Conservation (phyloP, 108 stramenopile genomes). For the Cyclostephanos tholiformis region DNA sequence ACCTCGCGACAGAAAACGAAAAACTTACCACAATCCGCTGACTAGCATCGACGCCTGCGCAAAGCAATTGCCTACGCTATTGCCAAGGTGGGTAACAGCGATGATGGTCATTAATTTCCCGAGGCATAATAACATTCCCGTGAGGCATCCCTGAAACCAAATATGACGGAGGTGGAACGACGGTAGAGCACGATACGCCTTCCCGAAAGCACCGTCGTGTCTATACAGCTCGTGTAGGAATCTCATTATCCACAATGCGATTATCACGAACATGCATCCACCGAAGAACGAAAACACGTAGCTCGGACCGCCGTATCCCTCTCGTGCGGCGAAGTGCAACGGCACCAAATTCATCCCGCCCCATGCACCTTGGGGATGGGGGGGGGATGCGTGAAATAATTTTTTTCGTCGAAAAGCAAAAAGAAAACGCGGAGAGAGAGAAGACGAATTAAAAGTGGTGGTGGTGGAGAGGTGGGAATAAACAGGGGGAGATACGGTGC, state of each 20-base stretch:
- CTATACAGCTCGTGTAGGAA: slow-evolving; percentile 34
- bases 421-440: neutral
- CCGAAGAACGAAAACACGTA: slow-evolving; percentile 59
- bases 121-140: slow-evolving; percentile 29
- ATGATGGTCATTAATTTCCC: slow-evolving; percentile 48
- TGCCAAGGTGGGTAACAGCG: slow-evolving; percentile 34
- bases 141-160: slow-evolving; percentile 55
- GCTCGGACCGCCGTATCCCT: slow-evolving; percentile 41
- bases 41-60: slow-evolving; percentile 47
- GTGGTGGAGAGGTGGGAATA: no score
- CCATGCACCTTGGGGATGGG: no score
- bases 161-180: slow-evolving; percentile 54
- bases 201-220: slow-evolving; percentile 6
- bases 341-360: slow-evolving; percentile 65
- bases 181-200: slow-evolving; percentile 56
- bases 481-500: no score
- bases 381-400: no score
- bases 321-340: slow-evolving; percentile 58
- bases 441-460: no score
- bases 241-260: slow-evolving; percentile 48
- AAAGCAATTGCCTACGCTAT: slow-evolving; percentile 48
- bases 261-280: slow-evolving; percentile 57
- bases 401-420: neutral
- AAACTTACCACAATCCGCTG: slow-evolving; percentile 35
- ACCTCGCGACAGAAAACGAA: neutral